Conservation (phyloP, 2,329 filamentous ascomycete species). For the Talaromyces sp. region DNA sequence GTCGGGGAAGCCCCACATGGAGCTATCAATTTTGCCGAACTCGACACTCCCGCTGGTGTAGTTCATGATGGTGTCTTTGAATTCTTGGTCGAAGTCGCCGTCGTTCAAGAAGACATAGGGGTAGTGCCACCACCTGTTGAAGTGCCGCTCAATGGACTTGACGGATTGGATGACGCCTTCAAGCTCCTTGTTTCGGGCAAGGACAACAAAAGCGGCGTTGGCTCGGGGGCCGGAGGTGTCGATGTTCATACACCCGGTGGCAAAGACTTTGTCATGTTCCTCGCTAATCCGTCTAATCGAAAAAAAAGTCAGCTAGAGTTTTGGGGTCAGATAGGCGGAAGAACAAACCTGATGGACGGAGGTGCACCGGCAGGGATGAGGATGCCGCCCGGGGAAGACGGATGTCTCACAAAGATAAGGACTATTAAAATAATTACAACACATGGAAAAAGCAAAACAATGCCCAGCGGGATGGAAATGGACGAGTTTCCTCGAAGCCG, state of each 20-base stretch:
- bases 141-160: conserved; percentile 96
- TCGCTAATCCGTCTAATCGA: conserved; percentile 81
- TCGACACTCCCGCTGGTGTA: conserved; percentile 85
- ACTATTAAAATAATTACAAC: conserved; percentile 88
- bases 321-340: neutral
- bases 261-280: conserved; percentile 94
- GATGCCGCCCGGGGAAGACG: conserved; percentile 72
- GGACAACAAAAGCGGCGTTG: conserved; percentile 91
- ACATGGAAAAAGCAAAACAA: conserved; percentile 87
- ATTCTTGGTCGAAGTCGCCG: conserved; percentile 90
- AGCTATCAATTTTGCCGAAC: conserved; percentile 85
- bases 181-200: conserved; percentile 92
- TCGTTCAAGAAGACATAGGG: conserved; percentile 98
- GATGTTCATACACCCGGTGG: conserved; percentile 72
- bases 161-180: conserved; percentile 94
- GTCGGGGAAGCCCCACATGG: conserved; percentile 94
- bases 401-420: conserved; percentile 81
- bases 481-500: conserved; percentile 86
- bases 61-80: conserved; percentile 80
- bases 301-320: neutral
- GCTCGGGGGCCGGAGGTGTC: conserved; percentile 74
- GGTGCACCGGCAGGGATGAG: conserved; percentile 83
- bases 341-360: conserved; percentile 75
- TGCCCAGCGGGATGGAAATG: conserved; percentile 84
- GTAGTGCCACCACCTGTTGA: conserved; percentile 98